phyloP scores from a whole-genome alignment of 495 filamentous ascomycete genomes.

The Chaetomium fimeti region DNA sequence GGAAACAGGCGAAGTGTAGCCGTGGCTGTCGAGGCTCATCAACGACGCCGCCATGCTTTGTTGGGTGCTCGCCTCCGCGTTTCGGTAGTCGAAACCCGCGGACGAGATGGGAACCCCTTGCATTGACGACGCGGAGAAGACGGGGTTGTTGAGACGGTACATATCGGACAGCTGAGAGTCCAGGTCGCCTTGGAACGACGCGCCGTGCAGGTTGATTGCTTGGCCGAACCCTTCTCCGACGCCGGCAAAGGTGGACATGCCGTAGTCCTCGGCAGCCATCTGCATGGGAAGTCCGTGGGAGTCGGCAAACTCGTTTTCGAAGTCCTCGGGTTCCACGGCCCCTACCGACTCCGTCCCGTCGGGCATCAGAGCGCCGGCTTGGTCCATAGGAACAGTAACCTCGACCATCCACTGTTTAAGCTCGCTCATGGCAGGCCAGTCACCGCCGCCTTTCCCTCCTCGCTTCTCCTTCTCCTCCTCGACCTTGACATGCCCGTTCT shows the following conservation, averaged over 20 bases:
- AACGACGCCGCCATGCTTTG: conserved; percentile 30
- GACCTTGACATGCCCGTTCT: conserved; percentile 37
- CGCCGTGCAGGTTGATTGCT: conserved; percentile 20
- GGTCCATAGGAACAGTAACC: conserved; percentile 49
- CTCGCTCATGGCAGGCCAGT: conserved; percentile 75
- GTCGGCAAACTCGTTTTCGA: conserved; percentile 30
- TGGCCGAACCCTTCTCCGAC: conserved; percentile 35
- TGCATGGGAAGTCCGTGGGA: conserved; percentile 12
- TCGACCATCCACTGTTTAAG: conserved; percentile 82
- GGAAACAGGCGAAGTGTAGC: conserved; percentile 41
- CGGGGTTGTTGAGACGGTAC: conserved; percentile 30
- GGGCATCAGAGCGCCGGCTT: conserved; percentile 25
- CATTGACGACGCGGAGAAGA: conserved; percentile 28
- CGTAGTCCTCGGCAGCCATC: conserved; percentile 27
- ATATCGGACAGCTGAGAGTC: conserved; percentile 24
- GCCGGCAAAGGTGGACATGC: conserved; percentile 33
- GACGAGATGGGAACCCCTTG: conserved; percentile 42
- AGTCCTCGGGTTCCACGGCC: conserved; percentile 37
- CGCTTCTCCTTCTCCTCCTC: conserved; percentile 56
- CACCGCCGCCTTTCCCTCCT: conserved; percentile 80
- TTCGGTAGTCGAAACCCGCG: conserved; percentile 37
- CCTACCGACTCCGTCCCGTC: conserved; percentile 35
- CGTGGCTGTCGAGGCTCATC: conserved; percentile 36
- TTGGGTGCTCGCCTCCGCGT: conserved; percentile 15
- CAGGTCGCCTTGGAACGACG: conserved; percentile 23